These are phyloP conservation scores for Physocladia obscura DNA, from an alignment of 192 early-diverging fungal genomes.

Conservation along the genomic window DNA sequence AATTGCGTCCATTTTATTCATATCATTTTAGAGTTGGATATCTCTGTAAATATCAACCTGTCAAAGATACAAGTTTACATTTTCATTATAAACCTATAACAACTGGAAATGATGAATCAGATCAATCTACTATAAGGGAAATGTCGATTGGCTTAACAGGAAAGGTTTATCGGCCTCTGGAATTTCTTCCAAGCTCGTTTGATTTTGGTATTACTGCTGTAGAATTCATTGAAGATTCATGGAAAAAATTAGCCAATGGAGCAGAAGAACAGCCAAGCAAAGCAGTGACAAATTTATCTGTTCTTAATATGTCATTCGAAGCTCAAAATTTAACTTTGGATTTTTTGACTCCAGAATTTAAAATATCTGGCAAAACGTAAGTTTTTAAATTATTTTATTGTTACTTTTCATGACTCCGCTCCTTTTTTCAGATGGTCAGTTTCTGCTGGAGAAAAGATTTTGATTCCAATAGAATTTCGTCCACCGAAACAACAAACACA, in stretches of 20 bases:
- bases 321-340: constrained; percentile 55
- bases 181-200: constrained; percentile 51
- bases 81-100: constrained; percentile 58
- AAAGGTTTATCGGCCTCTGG: constrained; percentile 47
- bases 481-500: constrained; percentile 57
- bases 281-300: constrained; percentile 30
- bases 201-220: constrained; percentile 57
- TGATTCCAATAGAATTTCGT: constrained; percentile 59
- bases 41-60: constrained; percentile 44
- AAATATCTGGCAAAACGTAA: constrained; percentile 43
- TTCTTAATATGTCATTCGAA: constrained; percentile 57
- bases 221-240: constrained; percentile 36
- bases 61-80: constrained; percentile 43
- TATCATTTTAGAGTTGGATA: constrained; percentile 58
- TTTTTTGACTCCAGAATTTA: constrained; percentile 51
- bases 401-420: neutral
- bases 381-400: neutral
- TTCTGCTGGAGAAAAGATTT: constrained; percentile 51
- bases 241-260: constrained; percentile 8
- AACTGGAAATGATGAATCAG: constrained; percentile 38
- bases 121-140: constrained; percentile 30
- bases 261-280: constrained; percentile 17
- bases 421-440: constrained; percentile 42
- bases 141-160: constrained; percentile 44
- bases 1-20: constrained; percentile 54